Base-by-base conservation (phyloP, 2,329 filamentous ascomycete genomes). In the Fusarium drepaniforme region DNA sequence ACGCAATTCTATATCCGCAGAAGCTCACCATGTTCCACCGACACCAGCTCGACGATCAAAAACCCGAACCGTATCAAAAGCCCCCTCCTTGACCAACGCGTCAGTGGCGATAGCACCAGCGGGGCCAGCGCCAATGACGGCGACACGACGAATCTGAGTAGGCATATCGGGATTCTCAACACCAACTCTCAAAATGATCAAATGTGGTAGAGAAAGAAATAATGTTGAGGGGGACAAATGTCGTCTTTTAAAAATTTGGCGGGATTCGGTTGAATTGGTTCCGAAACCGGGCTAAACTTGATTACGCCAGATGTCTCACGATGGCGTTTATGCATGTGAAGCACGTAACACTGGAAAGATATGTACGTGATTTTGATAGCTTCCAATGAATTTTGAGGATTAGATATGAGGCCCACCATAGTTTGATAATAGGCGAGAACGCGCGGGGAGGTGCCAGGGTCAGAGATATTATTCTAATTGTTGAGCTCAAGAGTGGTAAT, bases 81-180 rank as follows among this genome's bases (percentile, higher is more conserved):
- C 51, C 25, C 37, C 33, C 64, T 75, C 73, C 9, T 74, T 74
- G 21, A 64, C 67, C 3, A 75, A 53, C 3, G 73, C 73, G 23
- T 75, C 73, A n/a, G 70, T 62, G 16, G 57, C 44, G 23, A 75
- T 75, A 15, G 73, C 73, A 8, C 73, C 70, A 18, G 73, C 67
- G 11, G 73, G 73, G 1, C 73, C 73, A 15, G 73, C 70, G 3
- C 73, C 73, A 46, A 75, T 51, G 35, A 75, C 73, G 46, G 73
- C 70, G 56, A 59, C 56, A 12, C 56, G 56, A 25, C 56, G 56
- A n/a, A 59, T 28, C 16, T 40, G 56, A n/a, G 35, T 4, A 33
- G 53, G 53, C 56, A 59, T 59, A 28, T 23, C 35, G 5, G 0
- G 4, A 38, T 3, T 40, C 9, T 38, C 8, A 4, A 11, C 25